phyloP scores from a whole-genome alignment of 179 eudicot genomes.

The Silene noctiflora region DNA sequence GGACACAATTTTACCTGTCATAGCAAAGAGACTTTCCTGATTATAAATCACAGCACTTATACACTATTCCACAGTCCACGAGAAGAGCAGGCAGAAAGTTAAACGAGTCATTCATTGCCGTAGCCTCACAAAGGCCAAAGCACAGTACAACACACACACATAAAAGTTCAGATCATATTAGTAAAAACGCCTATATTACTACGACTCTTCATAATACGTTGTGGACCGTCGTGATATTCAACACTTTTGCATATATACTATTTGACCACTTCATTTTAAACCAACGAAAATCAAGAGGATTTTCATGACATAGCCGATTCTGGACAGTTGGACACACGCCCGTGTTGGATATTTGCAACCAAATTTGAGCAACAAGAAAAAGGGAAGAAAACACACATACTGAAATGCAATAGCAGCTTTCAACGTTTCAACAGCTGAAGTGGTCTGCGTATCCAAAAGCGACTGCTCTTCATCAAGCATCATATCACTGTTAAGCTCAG shows the following conservation, averaged over 20 bases:
- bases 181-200: neutral
- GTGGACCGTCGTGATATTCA: neutral
- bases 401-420: constrained; percentile 53
- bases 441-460: constrained; percentile 65
- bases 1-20: neutral
- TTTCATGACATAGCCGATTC: neutral
- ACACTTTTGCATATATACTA: neutral
- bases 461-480: constrained; percentile 77
- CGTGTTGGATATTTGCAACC: neutral
- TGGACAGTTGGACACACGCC: neutral
- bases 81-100: neutral
- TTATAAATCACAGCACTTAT: neutral
- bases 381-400: constrained; percentile 41
- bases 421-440: constrained; percentile 74
- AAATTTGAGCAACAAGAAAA: neutral
- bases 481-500: constrained; percentile 54
- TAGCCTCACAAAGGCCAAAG: neutral
- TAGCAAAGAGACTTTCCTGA: neutral
- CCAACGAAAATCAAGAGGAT: no score
- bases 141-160: neutral
- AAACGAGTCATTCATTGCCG: neutral
- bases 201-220: no score
- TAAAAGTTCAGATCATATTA: constrained; percentile 1
- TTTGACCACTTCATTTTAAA: neutral
- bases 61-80: neutral